Evolutionary conservation across 1,139 yeast species (phyloP), one percentile per base, ranked within the genome.

Genomic region (Blastobotrys indianensis): DNA sequence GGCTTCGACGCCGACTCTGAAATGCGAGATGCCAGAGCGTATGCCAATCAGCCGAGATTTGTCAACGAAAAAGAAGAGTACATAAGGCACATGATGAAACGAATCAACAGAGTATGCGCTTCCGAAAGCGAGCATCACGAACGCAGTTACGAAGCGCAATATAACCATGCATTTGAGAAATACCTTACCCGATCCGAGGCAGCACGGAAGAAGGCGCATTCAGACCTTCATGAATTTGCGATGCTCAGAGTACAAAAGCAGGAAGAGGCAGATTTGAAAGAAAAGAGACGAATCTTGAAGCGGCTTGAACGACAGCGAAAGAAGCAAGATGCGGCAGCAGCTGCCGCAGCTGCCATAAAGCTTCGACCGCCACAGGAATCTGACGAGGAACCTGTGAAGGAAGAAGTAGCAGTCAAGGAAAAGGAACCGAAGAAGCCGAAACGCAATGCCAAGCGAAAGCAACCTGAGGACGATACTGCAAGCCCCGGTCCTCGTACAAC

Each of bases 41-140:
- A 48, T 15, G 54, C 59, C 11, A 45, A 49, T 34, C 39, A 47
- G 20, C 41, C 47, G 11, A 42, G 44, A 25, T 55, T 45, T 32
- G 51, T 47, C 9, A 51, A 42, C 12, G 63, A 60, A 42, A 58
- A 58, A 44, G 50, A 48, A 9, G 50, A 42, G 34, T 60, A 60
- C 41, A 35, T 58, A 29, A 43, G 41, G 9, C 17, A 46, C 2
- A 44, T 57, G n/a, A 45, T 44, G 12, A 46, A 46, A 7, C 50
- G 59, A 20, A 45, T 56, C 17, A 39, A 39, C 15, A 30, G 32
- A 29, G 49, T 57, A 25, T 42, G 48, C 5, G 38, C 34, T 7
- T 46, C 41, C n/a, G 50, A 49, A n/a, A 34, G 42, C 15, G 50
- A 48, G 25, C 46, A 45, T 4, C 45, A 43, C 17, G 53, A 50